phyloP scores from a whole-genome alignment of 139 green algal genomes.

The Micractinium conductrix region DNA sequence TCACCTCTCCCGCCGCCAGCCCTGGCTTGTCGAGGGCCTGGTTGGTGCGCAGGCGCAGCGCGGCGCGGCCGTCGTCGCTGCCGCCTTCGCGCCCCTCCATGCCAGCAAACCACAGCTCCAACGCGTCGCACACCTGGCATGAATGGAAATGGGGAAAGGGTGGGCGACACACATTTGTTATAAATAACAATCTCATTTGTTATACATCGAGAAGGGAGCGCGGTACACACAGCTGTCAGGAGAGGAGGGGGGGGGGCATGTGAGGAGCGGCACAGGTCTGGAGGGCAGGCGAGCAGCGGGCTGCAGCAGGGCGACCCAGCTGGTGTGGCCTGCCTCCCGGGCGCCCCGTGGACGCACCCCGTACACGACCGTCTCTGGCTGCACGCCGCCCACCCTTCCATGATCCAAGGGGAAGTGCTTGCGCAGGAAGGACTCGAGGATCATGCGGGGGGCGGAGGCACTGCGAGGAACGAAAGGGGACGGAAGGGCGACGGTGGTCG shows the following conservation, averaged over 20 bases:
- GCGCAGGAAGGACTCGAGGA: conserved; percentile 3
- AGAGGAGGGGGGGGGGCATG: not conserved
- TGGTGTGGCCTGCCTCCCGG: too few relatives aligned
- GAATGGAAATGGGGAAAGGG: too few relatives aligned
- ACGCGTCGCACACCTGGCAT: not conserved
- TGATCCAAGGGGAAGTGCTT: not conserved
- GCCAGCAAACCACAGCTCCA: not conserved
- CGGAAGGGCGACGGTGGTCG: not conserved
- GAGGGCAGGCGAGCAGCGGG: not conserved
- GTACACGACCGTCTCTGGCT: not conserved
- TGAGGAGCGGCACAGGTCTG: too few relatives aligned
- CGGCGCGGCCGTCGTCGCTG: not conserved
- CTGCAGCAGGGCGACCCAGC: too few relatives aligned
- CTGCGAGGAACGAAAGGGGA: not conserved
- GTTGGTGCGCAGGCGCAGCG: not conserved
- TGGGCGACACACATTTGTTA: too few relatives aligned
- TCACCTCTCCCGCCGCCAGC: not conserved
- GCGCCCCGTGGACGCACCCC: not conserved
- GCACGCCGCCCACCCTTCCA: too few relatives aligned
- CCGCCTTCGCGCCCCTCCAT: not conserved
- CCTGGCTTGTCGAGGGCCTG: too few relatives aligned
- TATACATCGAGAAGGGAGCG: too few relatives aligned
- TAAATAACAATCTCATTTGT: too few relatives aligned
- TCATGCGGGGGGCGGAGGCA: conserved; percentile 5
- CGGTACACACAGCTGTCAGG: too few relatives aligned